Conservation (phyloP, 2,329 filamentous ascomycete genomes). For the Aureobasidium sp. region DNA sequence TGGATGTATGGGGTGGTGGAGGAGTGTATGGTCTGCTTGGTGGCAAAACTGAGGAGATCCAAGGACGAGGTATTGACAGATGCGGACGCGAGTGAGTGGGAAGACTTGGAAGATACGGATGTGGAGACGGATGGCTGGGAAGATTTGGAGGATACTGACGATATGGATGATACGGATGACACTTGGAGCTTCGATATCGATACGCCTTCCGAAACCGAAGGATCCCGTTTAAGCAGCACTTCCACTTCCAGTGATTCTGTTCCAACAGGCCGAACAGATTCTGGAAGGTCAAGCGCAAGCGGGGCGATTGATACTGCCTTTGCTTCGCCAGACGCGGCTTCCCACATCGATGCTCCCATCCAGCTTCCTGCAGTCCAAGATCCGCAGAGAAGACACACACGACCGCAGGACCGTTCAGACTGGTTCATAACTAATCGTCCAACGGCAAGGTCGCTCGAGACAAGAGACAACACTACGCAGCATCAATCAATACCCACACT, state of each 20-base stretch:
- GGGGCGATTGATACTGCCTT: neutral
- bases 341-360: neutral
- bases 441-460: neutral
- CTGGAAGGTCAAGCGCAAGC: neutral
- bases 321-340: neutral
- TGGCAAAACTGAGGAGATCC: too few species aligned
- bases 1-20: too few species aligned
- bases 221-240: neutral
- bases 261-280: neutral
- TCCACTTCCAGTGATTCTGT: neutral
- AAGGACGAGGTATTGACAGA: neutral
- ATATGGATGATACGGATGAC: neutral
- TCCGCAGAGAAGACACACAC: neutral
- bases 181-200: neutral
- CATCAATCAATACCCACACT: neutral
- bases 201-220: neutral
- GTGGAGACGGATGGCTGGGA: neutral
- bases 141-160: neutral
- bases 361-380: neutral
- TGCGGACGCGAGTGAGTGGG: neutral
- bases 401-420: neutral
- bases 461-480: neutral
- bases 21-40: too few species aligned
- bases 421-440: neutral
- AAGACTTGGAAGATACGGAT: neutral